These are phyloP conservation scores for Aegle marmelos DNA, from an alignment of 345 rosid species.

Conservation along the genomic window DNA sequence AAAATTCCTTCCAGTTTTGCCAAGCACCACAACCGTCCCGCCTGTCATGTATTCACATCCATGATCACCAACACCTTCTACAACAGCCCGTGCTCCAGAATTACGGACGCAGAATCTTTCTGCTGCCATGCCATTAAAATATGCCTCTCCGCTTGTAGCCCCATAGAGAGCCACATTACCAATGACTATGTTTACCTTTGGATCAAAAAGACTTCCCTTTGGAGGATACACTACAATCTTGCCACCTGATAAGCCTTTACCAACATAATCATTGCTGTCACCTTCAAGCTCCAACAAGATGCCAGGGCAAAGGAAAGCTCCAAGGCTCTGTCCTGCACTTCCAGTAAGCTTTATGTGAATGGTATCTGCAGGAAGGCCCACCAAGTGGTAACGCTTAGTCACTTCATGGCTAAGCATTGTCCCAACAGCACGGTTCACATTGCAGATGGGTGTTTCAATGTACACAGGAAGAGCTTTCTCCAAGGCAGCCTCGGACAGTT, in stretches of 20 bases:
- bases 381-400: conserved; percentile 74
- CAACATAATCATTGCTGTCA: conserved; percentile 95
- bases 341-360: conserved; percentile 84
- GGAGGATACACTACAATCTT: conserved; percentile 95
- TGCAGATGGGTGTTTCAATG: conserved; percentile 72
- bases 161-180: conserved; percentile 99
- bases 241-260: conserved; percentile 98
- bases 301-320: conserved; percentile 95
- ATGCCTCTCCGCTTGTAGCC: conserved; percentile 88
- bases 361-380: conserved; percentile 84
- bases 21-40: conserved; percentile 92
- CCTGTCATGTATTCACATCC: conserved; percentile 99
- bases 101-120: conserved; percentile 98
- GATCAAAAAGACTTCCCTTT: conserved; percentile 80
- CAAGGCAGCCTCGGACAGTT: conserved; percentile 65
- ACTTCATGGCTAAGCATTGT: conserved; percentile 99
- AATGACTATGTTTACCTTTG: conserved; percentile 90
- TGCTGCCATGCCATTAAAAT: conserved; percentile 98
- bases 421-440: conserved; percentile 98
- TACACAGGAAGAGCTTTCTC: conserved; percentile 84
- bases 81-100: conserved; percentile 97
- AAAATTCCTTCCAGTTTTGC: conserved; percentile 96
- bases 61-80: conserved; percentile 99
- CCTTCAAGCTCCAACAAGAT: conserved; percentile 91
- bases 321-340: conserved; percentile 99